phyloP scores from a whole-genome alignment of 73 alveolate species.

The Chromera velia region DNA sequence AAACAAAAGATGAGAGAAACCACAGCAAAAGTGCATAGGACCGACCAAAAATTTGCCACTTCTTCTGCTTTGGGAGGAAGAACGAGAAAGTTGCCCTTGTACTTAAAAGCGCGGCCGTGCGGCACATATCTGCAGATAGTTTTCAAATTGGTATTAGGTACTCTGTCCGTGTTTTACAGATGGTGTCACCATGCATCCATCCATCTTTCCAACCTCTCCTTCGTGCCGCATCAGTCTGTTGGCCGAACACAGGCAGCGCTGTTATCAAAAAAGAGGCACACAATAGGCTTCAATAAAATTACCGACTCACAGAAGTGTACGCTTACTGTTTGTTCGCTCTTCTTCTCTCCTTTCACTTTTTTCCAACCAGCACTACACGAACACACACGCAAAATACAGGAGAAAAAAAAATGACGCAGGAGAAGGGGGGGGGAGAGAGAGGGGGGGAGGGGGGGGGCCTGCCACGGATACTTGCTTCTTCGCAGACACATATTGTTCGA shows the following conservation, averaged over 20 bases:
- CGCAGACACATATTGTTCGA: too few relatives aligned
- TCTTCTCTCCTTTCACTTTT: not conserved
- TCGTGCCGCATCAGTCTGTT: conserved; percentile 31
- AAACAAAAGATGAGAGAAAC: not conserved
- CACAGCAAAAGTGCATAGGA: not conserved
- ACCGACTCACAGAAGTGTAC: not conserved
- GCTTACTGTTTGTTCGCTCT: not conserved
- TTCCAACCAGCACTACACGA: too few relatives aligned
- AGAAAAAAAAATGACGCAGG: too few relatives aligned
- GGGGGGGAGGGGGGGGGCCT: too few relatives aligned
- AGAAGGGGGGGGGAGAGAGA: not conserved
- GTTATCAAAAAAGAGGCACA: too few relatives aligned
- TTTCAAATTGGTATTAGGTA: too few relatives aligned
- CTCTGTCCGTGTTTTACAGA: too few relatives aligned
- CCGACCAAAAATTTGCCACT: not conserved
- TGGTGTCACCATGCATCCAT: not conserved
- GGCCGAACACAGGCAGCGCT: conserved; percentile 34
- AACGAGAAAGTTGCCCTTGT: conserved; percentile 27
- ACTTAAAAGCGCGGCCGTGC: conserved; percentile 22
- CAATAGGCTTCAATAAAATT: too few relatives aligned
- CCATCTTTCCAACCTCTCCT: conserved; percentile 5
- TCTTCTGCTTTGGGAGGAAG: conserved; percentile 72
- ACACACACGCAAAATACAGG: too few relatives aligned
- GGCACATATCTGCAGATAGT: too few relatives aligned
- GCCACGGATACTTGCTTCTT: too few relatives aligned